Evolutionary conservation across 306 rosid genomes (phyloP), one percentile per base, ranked within the genome.

Genomic region (Sphenostylis stenocarpa): DNA sequence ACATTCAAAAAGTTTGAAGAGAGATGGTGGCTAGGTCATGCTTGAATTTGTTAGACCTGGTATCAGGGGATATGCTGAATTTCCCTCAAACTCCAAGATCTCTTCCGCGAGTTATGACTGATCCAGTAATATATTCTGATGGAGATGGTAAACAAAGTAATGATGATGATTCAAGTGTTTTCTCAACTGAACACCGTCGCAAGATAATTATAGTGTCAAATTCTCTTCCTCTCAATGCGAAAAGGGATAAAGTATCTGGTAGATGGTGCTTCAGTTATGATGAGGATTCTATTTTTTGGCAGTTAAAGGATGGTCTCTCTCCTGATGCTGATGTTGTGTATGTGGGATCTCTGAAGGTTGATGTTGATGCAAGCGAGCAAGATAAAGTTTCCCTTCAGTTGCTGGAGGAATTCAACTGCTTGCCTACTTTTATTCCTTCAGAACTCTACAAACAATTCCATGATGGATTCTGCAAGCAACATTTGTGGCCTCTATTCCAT

Each of bases 391-490:
- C 97, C 9, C 83, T 69, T 83, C 86, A 76, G 78, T 80, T 94
- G 79, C 68, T 91, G 29, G 95, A 94, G 81, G 88, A 94, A 20
- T 94, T 94, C 80, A 90, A 82, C 58, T 91, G 97, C 7, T 76
- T 87, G 67, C 97, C 97, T 24, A 86, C 97, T 5, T 94, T 94
- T 81, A 84, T 94, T 77, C 91, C 93, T 71, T 39, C 85, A 0
- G 85, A 87, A 28, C 79, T 91, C 49, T 89, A 90, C 57, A 78
- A 84, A 71, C 85, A 84, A 84, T 94, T 83, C 72, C 90, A 91
- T 72, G 84, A 91, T 80, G 97, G 98, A 48, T 91, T 91, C 77
- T 94, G 98, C 76, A 89, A 87, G 86, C 96, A 91, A 57, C 83
- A 88, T 74, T 61, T 91, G 80, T 91, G 97, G 98, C 90, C 96